Evolutionary conservation across 108 stramenopile genomes (phyloP), one percentile per base, ranked within the genome.

Genomic region (Cylindrotheca fusiformis): DNA sequence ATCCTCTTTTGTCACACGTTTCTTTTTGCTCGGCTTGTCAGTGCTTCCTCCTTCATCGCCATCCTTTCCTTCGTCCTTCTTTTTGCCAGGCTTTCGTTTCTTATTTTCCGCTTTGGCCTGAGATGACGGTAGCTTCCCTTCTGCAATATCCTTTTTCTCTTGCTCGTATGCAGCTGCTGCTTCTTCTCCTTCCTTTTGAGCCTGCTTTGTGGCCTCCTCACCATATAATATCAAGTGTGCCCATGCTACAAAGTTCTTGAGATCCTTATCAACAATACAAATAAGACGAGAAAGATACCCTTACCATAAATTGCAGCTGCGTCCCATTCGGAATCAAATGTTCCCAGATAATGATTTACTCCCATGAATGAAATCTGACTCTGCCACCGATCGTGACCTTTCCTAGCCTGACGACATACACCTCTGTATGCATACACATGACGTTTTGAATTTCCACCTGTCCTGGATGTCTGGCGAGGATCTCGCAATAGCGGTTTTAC

Each of bases 381-480:
- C 69, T 94, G 93, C 93, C 93, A 94, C 55, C 93, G 79, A 66
- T 94, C 93, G 60, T 90, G 93, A 2, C 93, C 93, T 65, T 94
- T 94, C 28, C 93, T 62, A 6, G 86, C 84, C 76, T 94, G 93
- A 3, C 93, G 81, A 55, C 93, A 94, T 27, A 94, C 93, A 31
- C 93, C 93, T 48, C 93, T 61, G 57, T 94, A 94, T 2, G 89
- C 89, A 71, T 94, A 94, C 0, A 94, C 86, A 65, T 94, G 89
- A 17, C 93, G 83, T 47, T 94, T 94, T 23, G 80, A 82, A 44
- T 90, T 88, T 18, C 93, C 89, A 44, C 89, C 89, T 10, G 89
- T 91, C 50, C 89, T 57, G 18, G 86, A 87, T 20, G 89, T 94
- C 61, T 87, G 85, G 26, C 86, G 74, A 24, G 93, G 93, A 58